Conservation (phyloP, 345 rosid genomes). For the Pseudoturritis turrita region DNA sequence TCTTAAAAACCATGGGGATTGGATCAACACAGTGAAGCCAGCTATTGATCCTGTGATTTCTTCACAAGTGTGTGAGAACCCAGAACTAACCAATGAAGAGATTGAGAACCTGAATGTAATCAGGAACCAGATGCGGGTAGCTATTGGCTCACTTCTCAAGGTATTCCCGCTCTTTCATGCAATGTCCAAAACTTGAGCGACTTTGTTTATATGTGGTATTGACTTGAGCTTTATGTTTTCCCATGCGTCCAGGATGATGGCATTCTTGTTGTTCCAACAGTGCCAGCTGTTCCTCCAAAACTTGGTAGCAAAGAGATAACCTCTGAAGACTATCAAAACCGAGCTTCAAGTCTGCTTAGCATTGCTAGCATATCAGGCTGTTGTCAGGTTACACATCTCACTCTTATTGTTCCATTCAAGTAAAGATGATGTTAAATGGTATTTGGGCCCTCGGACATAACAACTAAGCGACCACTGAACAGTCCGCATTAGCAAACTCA, state of each 20-base stretch:
- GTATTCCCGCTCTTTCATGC: constrained; percentile 34
- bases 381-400: constrained; percentile 75
- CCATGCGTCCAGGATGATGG: constrained; percentile 72
- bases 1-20: constrained; percentile 54
- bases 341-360: constrained; percentile 60
- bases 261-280: constrained; percentile 78
- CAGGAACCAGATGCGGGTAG: constrained; percentile 70
- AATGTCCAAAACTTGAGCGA: not conserved
- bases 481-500: not conserved
- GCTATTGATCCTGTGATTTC: constrained; percentile 53
- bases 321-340: constrained; percentile 64
- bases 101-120: constrained; percentile 63
- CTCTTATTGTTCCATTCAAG: constrained; percentile 1
- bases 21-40: constrained; percentile 75
- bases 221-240: not conserved
- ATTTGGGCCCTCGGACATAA: not conserved
- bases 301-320: constrained; percentile 69
- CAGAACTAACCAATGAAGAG: constrained; percentile 43
- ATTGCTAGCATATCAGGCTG: constrained; percentile 94
- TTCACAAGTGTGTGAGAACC: constrained; percentile 40
- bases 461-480: not conserved
- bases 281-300: constrained; percentile 76
- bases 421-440: constrained; percentile 5
- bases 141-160: constrained; percentile 74
- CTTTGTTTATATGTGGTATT: constrained; percentile 5